Percentiles rank a stretch among this genome's conserved stretches.
Conservation (phyloP, 2,329 filamentous ascomycete species). For the Dichotomopilus funicola region DNA sequence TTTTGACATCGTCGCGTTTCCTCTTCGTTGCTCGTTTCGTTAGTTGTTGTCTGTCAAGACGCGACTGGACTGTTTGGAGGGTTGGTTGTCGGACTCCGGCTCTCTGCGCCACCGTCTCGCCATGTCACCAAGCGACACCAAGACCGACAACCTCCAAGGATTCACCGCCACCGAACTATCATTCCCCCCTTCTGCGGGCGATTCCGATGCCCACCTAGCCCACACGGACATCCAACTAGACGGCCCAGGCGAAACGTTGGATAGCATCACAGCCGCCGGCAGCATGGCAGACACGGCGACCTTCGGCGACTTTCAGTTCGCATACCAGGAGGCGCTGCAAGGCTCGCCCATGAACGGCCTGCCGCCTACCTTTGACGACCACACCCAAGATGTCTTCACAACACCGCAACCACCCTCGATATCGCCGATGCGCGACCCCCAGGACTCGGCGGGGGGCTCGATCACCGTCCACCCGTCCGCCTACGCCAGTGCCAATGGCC, state of each 20-base stretch:
- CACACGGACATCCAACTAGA: constrained; percentile 33
- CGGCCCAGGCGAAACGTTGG: constrained; percentile 28
- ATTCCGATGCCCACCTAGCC: constrained; percentile 27
- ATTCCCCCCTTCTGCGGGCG: constrained; percentile 29
- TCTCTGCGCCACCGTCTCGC: constrained; percentile 18
- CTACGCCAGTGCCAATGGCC: constrained; percentile 27
- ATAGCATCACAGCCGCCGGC: constrained; percentile 28
- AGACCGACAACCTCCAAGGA: constrained; percentile 28
- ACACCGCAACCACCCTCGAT: constrained; percentile 29
- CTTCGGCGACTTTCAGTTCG: constrained; percentile 49
- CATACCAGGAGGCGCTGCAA: constrained; percentile 40
- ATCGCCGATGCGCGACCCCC: constrained; percentile 32
- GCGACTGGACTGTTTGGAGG: not conserved
- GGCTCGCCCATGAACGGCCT: constrained; percentile 38
- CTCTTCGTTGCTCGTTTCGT: too few species aligned
- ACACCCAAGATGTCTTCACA: constrained; percentile 28
- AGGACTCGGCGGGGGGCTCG: constrained; percentile 31
- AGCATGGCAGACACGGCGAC: constrained; percentile 40
- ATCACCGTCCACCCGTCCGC: constrained; percentile 31
- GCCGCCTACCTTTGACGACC: constrained; percentile 31
- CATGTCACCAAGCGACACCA: constrained; percentile 36
- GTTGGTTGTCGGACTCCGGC: not conserved
- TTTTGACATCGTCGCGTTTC: too few species aligned
- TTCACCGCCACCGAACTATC: constrained; percentile 31
- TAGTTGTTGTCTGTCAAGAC: not conserved